Evolutionary conservation across 768 basidiomycete genomes (phyloP).

Genomic region (Rhizopogon roseolus): DNA sequence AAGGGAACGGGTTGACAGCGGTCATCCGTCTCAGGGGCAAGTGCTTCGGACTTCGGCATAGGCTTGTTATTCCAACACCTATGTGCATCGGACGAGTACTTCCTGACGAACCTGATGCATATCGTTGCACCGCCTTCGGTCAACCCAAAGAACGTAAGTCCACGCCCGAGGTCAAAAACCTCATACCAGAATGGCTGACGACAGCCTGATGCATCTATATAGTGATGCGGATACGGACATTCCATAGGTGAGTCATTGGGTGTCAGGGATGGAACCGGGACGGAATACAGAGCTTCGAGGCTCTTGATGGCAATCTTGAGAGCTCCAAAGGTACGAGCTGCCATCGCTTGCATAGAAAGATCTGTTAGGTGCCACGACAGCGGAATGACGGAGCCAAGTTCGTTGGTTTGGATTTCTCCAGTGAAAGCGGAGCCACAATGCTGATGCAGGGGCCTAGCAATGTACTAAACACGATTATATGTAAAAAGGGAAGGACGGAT

Average conservation of each 20-base stretch:
- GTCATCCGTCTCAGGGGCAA: no score
- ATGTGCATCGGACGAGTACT: background rate
- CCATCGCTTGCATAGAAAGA: background rate
- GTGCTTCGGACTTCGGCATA: no score
- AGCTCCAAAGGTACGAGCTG: background rate
- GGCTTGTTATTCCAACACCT: no score
- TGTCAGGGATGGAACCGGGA: background rate
- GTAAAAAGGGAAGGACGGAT: background rate
- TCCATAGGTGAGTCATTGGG: background rate
- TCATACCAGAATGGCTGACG: background rate
- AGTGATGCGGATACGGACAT: background rate
- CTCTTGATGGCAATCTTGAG: background rate
- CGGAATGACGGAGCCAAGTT: background rate
- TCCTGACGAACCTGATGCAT: conserved; percentile 1
- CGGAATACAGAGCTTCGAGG: background rate
- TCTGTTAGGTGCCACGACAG: background rate
- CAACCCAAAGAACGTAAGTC: background rate
- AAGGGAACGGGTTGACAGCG: no score
- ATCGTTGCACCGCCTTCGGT: background rate
- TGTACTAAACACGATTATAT: background rate
- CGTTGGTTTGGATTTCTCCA: background rate
- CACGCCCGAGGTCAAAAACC: background rate
- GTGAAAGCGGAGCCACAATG: background rate
- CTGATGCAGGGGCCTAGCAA: background rate
- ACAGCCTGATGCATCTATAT: no score